These are phyloP conservation scores for Leptographium procerum DNA, from an alignment of 2,329 filamentous ascomycete species.

Conservation along the genomic window DNA sequence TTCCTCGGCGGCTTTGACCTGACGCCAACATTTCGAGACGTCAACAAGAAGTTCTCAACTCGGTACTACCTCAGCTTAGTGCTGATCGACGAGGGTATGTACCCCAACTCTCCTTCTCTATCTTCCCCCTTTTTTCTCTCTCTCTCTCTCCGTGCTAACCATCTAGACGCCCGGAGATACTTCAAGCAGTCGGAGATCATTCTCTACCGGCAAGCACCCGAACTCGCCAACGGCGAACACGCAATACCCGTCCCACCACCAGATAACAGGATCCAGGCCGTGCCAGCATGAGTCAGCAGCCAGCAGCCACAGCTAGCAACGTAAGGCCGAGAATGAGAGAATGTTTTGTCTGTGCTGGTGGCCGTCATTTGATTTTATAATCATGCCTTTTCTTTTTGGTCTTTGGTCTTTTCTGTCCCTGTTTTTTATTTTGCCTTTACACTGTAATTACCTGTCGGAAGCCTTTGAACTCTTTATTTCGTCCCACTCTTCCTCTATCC, in stretches of 20 bases:
- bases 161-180: constrained; percentile 79
- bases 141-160: constrained; percentile 1
- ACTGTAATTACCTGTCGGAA: background rate
- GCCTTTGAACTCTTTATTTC: background rate
- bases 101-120: background rate
- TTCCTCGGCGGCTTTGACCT: constrained; percentile 97
- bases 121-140: background rate
- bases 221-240: constrained; percentile 33
- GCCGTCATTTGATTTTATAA: too few species aligned
- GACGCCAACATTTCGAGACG: constrained; percentile 95
- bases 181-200: constrained; percentile 99
- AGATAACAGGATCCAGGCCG: constrained; percentile 33
- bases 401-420: background rate
- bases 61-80: constrained; percentile 95
- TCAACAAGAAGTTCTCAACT: constrained; percentile 99
- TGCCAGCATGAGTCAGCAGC: constrained; percentile 20
- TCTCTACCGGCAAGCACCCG: constrained; percentile 72
- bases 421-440: background rate
- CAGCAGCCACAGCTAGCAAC: too few species aligned
- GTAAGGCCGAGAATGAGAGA: too few species aligned
- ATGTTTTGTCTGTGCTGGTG: too few species aligned
- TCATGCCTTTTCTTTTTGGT: too few species aligned
- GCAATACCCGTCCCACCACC: constrained; percentile 28
- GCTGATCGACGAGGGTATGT: constrained; percentile 80
- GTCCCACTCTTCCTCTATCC: background rate